A percentile compares a stretch with the other conserved stretches of the same genome.
Conservation (phyloP, 1,139 yeast species). For the Suhomyces panamericanus region DNA sequence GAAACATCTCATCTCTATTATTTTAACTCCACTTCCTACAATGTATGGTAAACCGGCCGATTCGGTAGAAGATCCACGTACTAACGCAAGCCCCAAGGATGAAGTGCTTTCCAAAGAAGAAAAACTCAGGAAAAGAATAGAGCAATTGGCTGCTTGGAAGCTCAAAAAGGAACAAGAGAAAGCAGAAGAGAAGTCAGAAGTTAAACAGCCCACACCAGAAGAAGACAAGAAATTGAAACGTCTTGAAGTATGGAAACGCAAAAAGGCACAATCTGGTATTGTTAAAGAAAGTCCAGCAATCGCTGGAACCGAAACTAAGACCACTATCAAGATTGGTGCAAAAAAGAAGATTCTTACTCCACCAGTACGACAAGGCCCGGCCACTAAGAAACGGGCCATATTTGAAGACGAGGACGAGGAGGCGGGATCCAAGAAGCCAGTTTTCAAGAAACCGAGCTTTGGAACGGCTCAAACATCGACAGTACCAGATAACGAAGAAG, state of each 20-base stretch:
- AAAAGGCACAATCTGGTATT: conserved; percentile 19
- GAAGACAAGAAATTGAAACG: conserved; percentile 19
- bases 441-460: conserved; percentile 26
- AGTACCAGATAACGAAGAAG: conserved; percentile 8
- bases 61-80: conserved; percentile 10
- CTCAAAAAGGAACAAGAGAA: conserved; percentile 34
- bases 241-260: conserved; percentile 45
- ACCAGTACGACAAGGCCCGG: neutral
- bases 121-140: conserved; percentile 38
- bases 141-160: conserved; percentile 44
- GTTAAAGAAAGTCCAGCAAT: conserved; percentile 6
- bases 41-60: conserved; percentile 5
- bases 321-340: conserved; percentile 4
- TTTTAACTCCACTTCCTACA: neutral
- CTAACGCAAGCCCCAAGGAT: conserved; percentile 17
- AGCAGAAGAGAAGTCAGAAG: neutral
- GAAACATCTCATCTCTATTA: conserved; percentile 5
- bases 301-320: conserved; percentile 3
- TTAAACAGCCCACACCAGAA: neutral
- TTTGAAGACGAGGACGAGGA: conserved; percentile 19
- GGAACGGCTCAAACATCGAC: neutral
- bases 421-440: conserved; percentile 16
- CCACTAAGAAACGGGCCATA: conserved; percentile 7
- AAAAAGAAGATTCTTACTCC: neutral
- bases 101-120: conserved; percentile 26